These are phyloP conservation scores for Trichomonascus vanleenenianus DNA, from an alignment of 805 yeast species.

Conservation along the genomic window DNA sequence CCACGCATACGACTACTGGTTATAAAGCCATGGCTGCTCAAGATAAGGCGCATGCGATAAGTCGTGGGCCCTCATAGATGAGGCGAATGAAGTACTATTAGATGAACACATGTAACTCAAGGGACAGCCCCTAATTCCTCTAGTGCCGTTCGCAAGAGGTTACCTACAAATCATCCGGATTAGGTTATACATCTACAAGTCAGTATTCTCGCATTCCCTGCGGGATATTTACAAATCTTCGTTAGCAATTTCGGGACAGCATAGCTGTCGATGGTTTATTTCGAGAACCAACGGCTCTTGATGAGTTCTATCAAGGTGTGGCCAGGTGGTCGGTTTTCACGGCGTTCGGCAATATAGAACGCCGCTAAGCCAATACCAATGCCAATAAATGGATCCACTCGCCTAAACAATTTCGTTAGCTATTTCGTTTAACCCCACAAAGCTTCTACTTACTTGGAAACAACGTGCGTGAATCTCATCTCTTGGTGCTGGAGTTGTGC, in stretches of 20 bases:
- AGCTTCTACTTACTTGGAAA: slow-evolving; percentile 3
- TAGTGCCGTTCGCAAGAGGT: no score
- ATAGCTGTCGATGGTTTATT: neutral
- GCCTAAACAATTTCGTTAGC: slow-evolving; percentile 5
- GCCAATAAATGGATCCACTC: slow-evolving; percentile 15
- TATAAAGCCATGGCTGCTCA: no score
- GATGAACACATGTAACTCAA: no score
- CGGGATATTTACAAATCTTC: neutral
- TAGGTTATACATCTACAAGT: neutral
- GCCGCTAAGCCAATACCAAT: slow-evolving; percentile 13
- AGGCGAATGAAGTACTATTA: no score
- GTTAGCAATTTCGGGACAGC: neutral
- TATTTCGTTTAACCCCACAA: neutral
- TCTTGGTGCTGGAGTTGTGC: neutral
- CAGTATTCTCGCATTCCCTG: neutral
- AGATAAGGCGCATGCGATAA: no score
- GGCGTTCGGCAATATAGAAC: slow-evolving; percentile 11
- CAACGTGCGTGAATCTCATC: slow-evolving; percentile 1
- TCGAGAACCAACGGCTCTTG: neutral
- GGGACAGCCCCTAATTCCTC: no score
- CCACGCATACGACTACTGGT: no score
- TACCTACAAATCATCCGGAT: no score
- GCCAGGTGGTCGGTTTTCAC: slow-evolving; percentile 10
- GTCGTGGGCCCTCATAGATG: no score
- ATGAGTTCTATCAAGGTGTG: slow-evolving; percentile 5